Evolutionary conservation across 208 protist genomes (phyloP), one percentile per base, ranked within the genome.

Genomic region (Trypanosoma melophagium): DNA sequence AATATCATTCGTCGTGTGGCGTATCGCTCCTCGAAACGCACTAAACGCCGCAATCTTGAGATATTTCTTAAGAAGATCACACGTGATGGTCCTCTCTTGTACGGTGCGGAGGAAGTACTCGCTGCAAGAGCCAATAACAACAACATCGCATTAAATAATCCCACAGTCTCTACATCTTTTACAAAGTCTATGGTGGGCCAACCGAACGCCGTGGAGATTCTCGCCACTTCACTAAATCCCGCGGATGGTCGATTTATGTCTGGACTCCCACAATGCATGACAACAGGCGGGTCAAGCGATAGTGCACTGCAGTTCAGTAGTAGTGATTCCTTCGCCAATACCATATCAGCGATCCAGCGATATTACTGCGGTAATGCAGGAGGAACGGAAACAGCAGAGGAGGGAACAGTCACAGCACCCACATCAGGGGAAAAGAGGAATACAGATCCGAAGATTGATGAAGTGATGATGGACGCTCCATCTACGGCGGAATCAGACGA

Each of bases 1-100:
- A 87, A 79, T 55, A 79, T 94, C 40, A 94, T 94, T 42, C 89
- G 83, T 22, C 76, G 81, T 45, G 89, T 94, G 25, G 66, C 89
- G 14, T 94, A 94, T 62, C 89, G 89, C 54, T 86, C 76, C 50
- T 87, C 81, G 12, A 74, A 65, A 50, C 73, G 66, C 16, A 90
- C 81, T 0, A 86, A 89, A 61, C 49, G 74, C 35, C 81, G 74
- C 22, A 87, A 91, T 59, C 17, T 87, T 12, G 63, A 86, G 59
- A 74, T 79, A 50, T 50, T 88, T 45, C 45, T 88, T 52, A 31
- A 59, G 60, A 53, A 63, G 31, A 19, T 71, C n/a, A 51, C 24
- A 54, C 28, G 59, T 3, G 22, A 24, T 16, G 17, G 21, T 35
- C 28, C 28, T 35, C 28, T 35, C 5, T 7, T 35, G 28, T 35